A percentile compares a stretch with the other conserved stretches of the same genome.
phyloP scores from a whole-genome alignment of 2,329 filamentous ascomycete genomes.

The Botrytis paeoniae region DNA sequence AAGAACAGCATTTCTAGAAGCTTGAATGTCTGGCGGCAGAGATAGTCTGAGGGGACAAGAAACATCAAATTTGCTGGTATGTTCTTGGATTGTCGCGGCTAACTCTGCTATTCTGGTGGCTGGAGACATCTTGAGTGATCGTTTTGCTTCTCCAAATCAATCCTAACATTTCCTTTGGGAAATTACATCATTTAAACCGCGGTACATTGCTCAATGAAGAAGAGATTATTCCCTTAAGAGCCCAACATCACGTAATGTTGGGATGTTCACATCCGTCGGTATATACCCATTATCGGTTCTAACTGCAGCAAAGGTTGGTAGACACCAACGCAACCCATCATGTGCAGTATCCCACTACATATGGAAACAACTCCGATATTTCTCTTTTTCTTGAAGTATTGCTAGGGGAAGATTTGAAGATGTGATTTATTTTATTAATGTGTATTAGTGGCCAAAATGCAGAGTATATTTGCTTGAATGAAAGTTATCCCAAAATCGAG shows the following conservation, averaged over 20 bases:
- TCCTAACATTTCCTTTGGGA: too few relatives aligned
- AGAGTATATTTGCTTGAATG: neutral
- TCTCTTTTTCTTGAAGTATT: too few relatives aligned
- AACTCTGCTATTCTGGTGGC: neutral
- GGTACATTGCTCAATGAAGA: neutral
- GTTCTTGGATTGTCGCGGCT: neutral
- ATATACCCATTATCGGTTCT: neutral
- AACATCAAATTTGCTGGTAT: slow-evolving; percentile 8
- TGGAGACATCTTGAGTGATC: neutral
- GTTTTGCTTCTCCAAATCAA: neutral
- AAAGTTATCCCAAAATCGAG: neutral
- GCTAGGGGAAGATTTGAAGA: too few relatives aligned
- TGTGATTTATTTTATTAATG: too few relatives aligned
- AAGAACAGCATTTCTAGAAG: neutral
- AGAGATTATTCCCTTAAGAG: rapidly evolving
- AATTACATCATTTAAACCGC: neutral
- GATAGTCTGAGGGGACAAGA: slow-evolving; percentile 1
- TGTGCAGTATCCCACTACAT: neutral
- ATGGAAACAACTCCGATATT: neutral
- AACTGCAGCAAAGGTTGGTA: neutral
- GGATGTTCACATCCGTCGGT: neutral
- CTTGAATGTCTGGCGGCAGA: neutral
- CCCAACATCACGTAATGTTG: neutral
- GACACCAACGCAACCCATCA: neutral
- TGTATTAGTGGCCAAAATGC: too few relatives aligned